Conservation (phyloP, 164 flowering plant species). For the Warburgia ugandensis region DNA sequence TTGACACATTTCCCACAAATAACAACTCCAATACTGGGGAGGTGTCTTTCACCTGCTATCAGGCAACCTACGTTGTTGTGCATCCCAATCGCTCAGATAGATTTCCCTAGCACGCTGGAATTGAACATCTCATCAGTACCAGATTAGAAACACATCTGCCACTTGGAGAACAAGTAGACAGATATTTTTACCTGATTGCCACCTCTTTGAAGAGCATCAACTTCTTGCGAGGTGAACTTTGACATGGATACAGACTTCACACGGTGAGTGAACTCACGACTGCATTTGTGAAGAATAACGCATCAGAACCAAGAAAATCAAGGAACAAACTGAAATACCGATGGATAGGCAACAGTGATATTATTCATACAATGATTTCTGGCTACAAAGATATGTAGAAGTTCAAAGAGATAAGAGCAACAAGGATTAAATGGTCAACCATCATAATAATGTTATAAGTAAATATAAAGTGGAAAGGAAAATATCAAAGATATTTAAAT, state of each 20-base stretch:
- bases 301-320: neutral
- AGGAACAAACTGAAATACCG: too few species aligned
- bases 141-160: constrained; percentile 2
- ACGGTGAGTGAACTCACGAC: constrained; percentile 98
- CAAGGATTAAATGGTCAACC: too few species aligned
- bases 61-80: constrained; percentile 63
- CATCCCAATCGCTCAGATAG: constrained; percentile 78
- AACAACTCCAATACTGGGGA: neutral
- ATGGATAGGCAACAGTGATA: too few species aligned
- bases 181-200: constrained; percentile 73
- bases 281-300: constrained; percentile 21
- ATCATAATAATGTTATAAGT: too few species aligned
- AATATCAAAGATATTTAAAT: too few species aligned
- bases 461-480: too few species aligned
- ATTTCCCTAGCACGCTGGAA: constrained; percentile 85
- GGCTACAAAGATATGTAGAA: too few species aligned
- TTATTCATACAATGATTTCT: too few species aligned
- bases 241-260: constrained; percentile 98
- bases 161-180: neutral
- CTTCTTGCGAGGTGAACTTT: constrained; percentile 90
- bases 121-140: constrained; percentile 11
- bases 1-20: neutral
- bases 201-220: constrained; percentile 90
- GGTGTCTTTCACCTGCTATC: constrained; percentile 48
- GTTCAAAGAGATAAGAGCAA: too few species aligned